Base-by-base conservation (phyloP, 345 rosid species). In the Bretschneidera sinensis region DNA sequence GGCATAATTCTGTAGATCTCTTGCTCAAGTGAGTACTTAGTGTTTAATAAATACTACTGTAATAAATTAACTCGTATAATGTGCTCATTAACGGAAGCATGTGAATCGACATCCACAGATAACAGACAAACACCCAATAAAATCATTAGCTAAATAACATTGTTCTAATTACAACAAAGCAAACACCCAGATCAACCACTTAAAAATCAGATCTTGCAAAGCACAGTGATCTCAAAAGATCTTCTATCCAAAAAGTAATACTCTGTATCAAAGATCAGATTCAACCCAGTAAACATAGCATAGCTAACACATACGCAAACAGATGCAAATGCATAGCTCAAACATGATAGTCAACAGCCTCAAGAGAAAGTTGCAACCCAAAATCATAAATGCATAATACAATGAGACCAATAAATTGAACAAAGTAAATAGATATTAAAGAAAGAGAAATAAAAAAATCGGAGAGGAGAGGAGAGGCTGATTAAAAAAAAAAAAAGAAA, bases 301-400 rank as follows among this genome's bases (percentile, higher is more conserved):
- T n/a, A 9, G 4, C 11, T 7, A 57, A 51, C 1, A 55, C 11
- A 24, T 10, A 43, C 39, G n/a, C n/a, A 20, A 54, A 24, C 10
- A 28, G 49, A 49, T 48, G n/a, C 54, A 33, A 59, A 69, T 49
- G 43, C 62, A 54, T 24, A 43, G 39, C n/a, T 51, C 35, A 1
- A 24, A 60, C 54, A 47, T 20, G 33, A 54, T 39, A 55, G 52
- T 9, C 17, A 61, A 75, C 51, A 65, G n/a, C 55, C 52, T 45
- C 43, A 59, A 60, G 24, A 53, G 28, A 59, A 39, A 39, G 6
- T 49, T 31, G 18, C 52, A 55, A 54, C 24, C 34, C 24, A 51
- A 55, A 68, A 56, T 56, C 51, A 53, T 57, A 48, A 43, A 60
- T 35, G 6, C 39, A 4, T 45, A 2, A 15, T 4, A 34, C 35